Conservation (phyloP, 2,329 filamentous ascomycete genomes). For the Simplicillium sp. region DNA sequence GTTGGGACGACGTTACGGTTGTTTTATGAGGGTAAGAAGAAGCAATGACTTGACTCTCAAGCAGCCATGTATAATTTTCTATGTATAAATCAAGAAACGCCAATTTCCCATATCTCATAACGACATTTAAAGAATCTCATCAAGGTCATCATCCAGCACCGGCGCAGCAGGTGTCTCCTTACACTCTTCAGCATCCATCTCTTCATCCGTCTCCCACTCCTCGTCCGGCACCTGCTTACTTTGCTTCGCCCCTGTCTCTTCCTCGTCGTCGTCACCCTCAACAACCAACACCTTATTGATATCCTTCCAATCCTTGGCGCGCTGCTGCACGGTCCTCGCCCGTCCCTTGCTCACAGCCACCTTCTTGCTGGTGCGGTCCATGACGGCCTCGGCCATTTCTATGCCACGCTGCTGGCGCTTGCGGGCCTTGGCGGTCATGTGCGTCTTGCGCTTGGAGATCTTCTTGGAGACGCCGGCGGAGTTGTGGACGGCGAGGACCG, state of each 20-base stretch:
- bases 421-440: constrained; percentile 44
- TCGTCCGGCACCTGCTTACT: constrained; percentile 10
- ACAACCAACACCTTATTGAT: constrained; percentile 36
- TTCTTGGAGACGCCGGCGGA: constrained; percentile 61
- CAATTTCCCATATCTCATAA: neutral
- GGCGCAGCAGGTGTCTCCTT: constrained; percentile 1
- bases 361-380: constrained; percentile 49
- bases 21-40: constrained; percentile 26
- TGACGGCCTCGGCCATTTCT: constrained; percentile 49
- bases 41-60: neutral
- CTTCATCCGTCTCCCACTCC: constrained; percentile 22
- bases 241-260: constrained; percentile 10
- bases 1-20: constrained; percentile 32
- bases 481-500: constrained; percentile 61
- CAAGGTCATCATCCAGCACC: constrained; percentile 18
- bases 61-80: neutral
- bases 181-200: constrained; percentile 20
- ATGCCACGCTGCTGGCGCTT: constrained; percentile 46
- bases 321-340: constrained; percentile 34
- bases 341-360: constrained; percentile 43
- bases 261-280: constrained; percentile 11
- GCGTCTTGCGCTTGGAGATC: constrained; percentile 43
- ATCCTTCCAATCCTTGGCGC: constrained; percentile 48
- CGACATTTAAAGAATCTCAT: constrained; percentile 20
- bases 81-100: neutral